phyloP scores from a whole-genome alignment of 208 protist genomes.

The Balamuthia mandrillaris region DNA sequence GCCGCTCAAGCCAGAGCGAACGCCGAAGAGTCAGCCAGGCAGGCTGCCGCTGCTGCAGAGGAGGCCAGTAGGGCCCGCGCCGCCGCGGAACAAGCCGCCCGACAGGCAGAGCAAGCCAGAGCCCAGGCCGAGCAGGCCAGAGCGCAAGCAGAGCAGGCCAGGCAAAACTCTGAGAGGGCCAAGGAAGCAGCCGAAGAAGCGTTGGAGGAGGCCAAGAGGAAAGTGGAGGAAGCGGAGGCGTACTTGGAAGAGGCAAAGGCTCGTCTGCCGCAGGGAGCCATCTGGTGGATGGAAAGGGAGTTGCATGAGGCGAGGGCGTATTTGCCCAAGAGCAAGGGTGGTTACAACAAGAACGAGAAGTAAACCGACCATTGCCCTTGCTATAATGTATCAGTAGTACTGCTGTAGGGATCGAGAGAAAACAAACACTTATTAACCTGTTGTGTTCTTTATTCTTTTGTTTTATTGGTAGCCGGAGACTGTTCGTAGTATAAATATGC shows the following conservation, averaged over 20 bases:
- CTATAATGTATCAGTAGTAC: no score
- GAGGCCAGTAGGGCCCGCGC: background rate
- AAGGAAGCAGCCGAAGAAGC: background rate
- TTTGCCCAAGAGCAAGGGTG: background rate
- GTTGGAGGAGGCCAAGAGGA: background rate
- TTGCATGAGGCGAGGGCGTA: background rate
- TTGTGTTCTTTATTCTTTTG: no score
- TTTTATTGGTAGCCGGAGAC: no score
- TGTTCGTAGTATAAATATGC: no score
- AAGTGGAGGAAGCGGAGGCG: background rate
- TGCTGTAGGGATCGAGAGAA: no score
- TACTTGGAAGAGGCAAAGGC: background rate
- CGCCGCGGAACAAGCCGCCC: background rate
- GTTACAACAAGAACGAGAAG: no score
- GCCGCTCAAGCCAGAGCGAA: no score
- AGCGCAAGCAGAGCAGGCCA: background rate
- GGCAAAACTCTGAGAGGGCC: background rate
- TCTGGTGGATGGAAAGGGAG: background rate
- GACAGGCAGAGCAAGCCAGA: background rate
- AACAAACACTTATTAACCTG: no score
- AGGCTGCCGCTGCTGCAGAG: background rate
- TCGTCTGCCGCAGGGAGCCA: background rate
- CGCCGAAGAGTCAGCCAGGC: no score
- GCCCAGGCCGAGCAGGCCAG: background rate
- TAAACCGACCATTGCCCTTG: no score